These are phyloP conservation scores for Coleophoma crateriformis DNA, from an alignment of 2,329 filamentous ascomycete genomes.

Conservation along the genomic window DNA sequence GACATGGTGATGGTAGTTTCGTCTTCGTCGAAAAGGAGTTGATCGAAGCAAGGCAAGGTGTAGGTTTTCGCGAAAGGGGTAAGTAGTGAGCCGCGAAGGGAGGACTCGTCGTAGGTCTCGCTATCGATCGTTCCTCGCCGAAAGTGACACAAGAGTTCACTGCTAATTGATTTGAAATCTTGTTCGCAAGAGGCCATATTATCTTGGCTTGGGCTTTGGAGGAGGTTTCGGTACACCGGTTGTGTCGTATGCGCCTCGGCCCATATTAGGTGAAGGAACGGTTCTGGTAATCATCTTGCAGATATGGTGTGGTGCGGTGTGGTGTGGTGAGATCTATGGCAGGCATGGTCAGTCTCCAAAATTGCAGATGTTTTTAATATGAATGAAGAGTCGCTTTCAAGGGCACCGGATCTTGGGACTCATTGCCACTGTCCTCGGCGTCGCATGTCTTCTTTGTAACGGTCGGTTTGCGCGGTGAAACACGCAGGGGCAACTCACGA, in stretches of 20 bases:
- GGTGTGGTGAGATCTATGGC: background rate
- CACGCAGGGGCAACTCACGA: background rate
- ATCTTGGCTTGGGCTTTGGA: constrained; percentile 24
- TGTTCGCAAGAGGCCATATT: constrained; percentile 3
- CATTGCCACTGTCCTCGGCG: background rate
- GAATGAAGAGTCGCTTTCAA: background rate
- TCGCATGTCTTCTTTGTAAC: background rate
- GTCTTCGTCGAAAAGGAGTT: too few relatives aligned
- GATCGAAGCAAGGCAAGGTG: too few relatives aligned
- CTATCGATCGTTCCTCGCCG: background rate
- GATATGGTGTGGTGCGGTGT: constrained; percentile 2
- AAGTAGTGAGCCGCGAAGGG: background rate
- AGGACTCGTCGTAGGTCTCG: background rate
- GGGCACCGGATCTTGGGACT: too few relatives aligned
- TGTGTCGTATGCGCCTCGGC: constrained; percentile 46
- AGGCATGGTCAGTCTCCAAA: too few relatives aligned
- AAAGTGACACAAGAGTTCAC: too few relatives aligned
- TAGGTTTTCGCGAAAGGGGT: too few relatives aligned
- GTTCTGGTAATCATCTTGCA: constrained; percentile 22
- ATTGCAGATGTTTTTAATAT: too few relatives aligned
- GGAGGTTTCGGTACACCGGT: constrained; percentile 42
- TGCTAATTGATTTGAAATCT: too few relatives aligned
- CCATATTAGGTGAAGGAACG: constrained; percentile 36
- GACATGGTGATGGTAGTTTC: constrained; percentile 2
- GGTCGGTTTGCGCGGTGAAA: background rate